Evolutionary conservation across 805 yeast genomes (phyloP).

Genomic region (Starmerella vaccinii): DNA sequence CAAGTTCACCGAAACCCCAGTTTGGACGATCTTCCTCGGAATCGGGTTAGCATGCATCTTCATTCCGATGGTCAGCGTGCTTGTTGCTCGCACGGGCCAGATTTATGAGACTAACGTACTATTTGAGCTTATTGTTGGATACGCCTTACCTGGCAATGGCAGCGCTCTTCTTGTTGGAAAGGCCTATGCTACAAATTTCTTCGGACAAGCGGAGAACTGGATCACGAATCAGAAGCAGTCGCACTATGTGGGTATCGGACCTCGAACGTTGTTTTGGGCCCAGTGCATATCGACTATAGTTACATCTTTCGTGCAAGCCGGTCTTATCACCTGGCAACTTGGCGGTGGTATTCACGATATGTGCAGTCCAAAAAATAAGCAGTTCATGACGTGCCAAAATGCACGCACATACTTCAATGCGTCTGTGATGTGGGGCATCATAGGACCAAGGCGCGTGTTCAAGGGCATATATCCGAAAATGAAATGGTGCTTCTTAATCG

Average conservation of each 20-base stretch:
- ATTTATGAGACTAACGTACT: constrained; percentile 39
- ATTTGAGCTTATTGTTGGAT: constrained; percentile 42
- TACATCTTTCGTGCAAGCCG: constrained; percentile 26
- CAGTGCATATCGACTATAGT: constrained; percentile 31
- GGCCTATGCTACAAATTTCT: constrained; percentile 48
- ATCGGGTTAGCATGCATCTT: constrained; percentile 42
- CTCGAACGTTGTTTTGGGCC: constrained; percentile 45
- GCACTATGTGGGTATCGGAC: constrained; percentile 50
- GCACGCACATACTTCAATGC: constrained; percentile 41
- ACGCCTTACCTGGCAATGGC: constrained; percentile 47
- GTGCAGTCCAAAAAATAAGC: constrained; percentile 25
- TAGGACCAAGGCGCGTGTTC: constrained; percentile 37
- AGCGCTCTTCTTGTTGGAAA: constrained; percentile 43
- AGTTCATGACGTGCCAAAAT: constrained; percentile 32
- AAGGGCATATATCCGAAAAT: constrained; percentile 45
- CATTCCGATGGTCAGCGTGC: constrained; percentile 23
- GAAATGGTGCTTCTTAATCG: constrained; percentile 54
- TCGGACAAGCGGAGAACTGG: constrained; percentile 51
- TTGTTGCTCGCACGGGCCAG: background rate
- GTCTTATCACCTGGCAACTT: constrained; percentile 30
- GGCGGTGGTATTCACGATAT: constrained; percentile 29
- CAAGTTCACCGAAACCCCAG: constrained; percentile 39
- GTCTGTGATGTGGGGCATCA: constrained; percentile 36
- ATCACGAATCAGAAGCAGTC: constrained; percentile 45
- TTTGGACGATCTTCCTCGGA: constrained; percentile 50